Evolutionary conservation across 106 monocot species (phyloP).

Genomic region (Dendrobium huoshanense): DNA sequence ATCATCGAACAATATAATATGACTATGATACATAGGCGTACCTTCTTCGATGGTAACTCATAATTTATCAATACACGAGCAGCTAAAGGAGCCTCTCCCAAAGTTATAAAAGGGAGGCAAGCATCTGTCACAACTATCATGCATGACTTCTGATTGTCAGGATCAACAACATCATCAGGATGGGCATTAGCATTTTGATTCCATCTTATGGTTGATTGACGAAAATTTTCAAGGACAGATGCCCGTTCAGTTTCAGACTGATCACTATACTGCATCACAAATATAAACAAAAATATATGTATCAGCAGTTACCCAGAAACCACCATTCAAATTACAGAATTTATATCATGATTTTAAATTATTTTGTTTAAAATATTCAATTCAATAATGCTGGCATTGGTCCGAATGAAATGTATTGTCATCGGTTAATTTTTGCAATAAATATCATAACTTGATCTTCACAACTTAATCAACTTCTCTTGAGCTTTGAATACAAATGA

Average conservation of each 20-base stretch:
- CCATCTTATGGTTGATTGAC: conserved; percentile 46
- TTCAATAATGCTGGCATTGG: not conserved
- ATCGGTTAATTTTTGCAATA: not conserved
- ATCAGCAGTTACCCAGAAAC: not conserved
- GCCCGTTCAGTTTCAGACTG: conserved; percentile 56
- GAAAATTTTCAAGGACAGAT: conserved; percentile 50
- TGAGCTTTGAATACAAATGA: not conserved
- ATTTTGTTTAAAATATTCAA: too few relatives aligned
- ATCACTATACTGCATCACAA: conserved; percentile 61
- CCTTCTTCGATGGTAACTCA: conserved; percentile 70
- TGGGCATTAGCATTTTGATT: conserved; percentile 22
- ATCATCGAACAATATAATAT: not conserved
- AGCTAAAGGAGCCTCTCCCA: conserved; percentile 47
- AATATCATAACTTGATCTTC: not conserved
- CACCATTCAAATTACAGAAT: too few relatives aligned
- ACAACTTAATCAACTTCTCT: not conserved
- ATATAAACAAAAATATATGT: not conserved
- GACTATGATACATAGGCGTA: not conserved
- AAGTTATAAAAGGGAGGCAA: conserved; percentile 41
- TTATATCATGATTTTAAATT: too few relatives aligned
- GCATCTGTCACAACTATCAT: conserved; percentile 74
- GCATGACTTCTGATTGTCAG: conserved; percentile 31
- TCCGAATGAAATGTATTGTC: not conserved
- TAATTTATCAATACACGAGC: conserved; percentile 64
- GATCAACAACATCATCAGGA: conserved; percentile 28